These are phyloP conservation scores for Aureobasidium leucospermi DNA, from an alignment of 2,329 filamentous ascomycete species.

Conservation along the genomic window DNA sequence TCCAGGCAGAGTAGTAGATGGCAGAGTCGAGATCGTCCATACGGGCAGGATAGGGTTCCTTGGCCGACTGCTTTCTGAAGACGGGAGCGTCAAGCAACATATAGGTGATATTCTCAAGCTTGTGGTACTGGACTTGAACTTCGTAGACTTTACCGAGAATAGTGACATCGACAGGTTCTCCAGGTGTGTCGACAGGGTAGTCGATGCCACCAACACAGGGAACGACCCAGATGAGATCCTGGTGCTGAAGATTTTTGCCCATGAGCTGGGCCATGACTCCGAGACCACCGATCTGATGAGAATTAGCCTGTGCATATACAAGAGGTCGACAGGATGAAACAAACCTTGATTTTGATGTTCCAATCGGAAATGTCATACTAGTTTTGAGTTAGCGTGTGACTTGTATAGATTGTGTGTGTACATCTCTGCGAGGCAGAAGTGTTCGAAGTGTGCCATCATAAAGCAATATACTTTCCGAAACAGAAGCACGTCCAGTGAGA, in stretches of 20 bases:
- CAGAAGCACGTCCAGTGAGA: no score
- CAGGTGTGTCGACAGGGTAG: conserved; percentile 53
- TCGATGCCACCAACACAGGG: conserved; percentile 54
- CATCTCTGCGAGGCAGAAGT: no score
- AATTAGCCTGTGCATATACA: no score
- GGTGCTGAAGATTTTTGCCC: conserved; percentile 57
- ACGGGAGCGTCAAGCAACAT: conserved; percentile 60
- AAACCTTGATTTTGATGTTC: conserved; percentile 57
- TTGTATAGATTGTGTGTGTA: no score
- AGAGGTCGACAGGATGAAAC: no score
- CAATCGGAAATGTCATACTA: conserved; percentile 62
- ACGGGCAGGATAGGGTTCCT: conserved; percentile 57
- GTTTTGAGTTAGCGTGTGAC: no score
- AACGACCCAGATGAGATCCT: conserved; percentile 54
- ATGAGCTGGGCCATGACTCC: conserved; percentile 65
- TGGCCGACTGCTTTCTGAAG: conserved; percentile 56
- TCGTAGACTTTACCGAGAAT: conserved; percentile 55
- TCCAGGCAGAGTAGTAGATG: conserved; percentile 64
- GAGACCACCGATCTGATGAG: conserved; percentile 50
- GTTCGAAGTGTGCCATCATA: no score
- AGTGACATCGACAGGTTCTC: conserved; percentile 55
- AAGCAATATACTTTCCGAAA: no score
- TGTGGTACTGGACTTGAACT: conserved; percentile 57
- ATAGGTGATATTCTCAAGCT: conserved; percentile 58
- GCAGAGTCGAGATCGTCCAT: conserved; percentile 65